phyloP scores from a whole-genome alignment of 495 filamentous ascomycete species.

The Sordaria brevicollis region DNA sequence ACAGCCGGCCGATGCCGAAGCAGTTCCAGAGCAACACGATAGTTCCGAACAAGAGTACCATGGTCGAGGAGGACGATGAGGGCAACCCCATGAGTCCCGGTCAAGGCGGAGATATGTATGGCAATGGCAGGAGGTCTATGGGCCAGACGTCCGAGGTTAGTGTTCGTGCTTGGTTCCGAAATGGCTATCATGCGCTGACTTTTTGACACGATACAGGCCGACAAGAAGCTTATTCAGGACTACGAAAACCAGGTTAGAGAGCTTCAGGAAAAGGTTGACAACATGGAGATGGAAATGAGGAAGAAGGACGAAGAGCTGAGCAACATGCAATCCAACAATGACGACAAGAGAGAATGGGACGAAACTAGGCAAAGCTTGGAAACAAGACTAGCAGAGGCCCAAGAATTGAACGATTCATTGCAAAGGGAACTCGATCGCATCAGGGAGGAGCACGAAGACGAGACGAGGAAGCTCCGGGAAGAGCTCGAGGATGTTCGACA shows the following conservation, averaged over 20 bases:
- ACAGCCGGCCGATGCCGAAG: conserved; percentile 59
- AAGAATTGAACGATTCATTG: conserved; percentile 65
- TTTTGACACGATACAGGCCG: conserved; percentile 37
- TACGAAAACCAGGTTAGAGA: conserved; percentile 67
- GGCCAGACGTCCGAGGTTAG: conserved; percentile 43
- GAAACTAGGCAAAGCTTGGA: conserved; percentile 66
- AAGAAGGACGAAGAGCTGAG: conserved; percentile 40
- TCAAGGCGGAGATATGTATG: conserved; percentile 56
- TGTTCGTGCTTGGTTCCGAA: not conserved
- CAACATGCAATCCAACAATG: conserved; percentile 30
- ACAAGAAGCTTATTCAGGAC: conserved; percentile 63
- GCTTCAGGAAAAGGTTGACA: conserved; percentile 62
- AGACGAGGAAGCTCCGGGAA: conserved; percentile 51
- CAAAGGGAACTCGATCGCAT: conserved; percentile 67
- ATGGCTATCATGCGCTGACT: not conserved
- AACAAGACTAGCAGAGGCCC: conserved; percentile 63
- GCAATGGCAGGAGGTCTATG: conserved; percentile 40
- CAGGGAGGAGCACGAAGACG: conserved; percentile 52
- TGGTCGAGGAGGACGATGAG: conserved; percentile 95
- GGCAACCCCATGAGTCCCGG: conserved; percentile 24
- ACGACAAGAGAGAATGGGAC: conserved; percentile 60
- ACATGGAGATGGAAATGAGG: conserved; percentile 52
- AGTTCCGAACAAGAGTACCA: conserved; percentile 93
- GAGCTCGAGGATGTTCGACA: conserved; percentile 49
- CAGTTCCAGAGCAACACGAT: conserved; percentile 94